phyloP scores from a whole-genome alignment of 1,284 basidiomycete species.

The Megacollybia platyphylla region DNA sequence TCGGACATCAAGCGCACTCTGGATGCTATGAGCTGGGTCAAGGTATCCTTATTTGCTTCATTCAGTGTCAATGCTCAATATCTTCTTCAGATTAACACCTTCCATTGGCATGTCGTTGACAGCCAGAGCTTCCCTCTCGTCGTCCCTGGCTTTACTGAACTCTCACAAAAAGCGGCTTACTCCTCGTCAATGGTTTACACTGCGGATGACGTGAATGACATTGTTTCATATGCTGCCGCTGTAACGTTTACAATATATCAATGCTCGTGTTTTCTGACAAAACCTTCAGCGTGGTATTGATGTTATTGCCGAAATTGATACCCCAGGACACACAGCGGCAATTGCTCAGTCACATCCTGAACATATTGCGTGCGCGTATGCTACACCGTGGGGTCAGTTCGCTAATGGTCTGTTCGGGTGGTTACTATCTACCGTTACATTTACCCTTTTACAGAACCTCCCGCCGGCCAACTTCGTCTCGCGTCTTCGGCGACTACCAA shows the following conservation, averaged over 20 bases:
- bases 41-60: constrained; percentile 29
- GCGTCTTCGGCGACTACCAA: constrained; percentile 30
- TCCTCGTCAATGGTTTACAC: constrained; percentile 44
- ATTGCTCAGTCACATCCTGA: constrained; percentile 61
- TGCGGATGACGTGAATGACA: constrained; percentile 41
- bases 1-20: constrained; percentile 60
- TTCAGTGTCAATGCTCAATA: neutral
- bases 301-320: constrained; percentile 68
- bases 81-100: constrained; percentile 41
- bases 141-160: constrained; percentile 47
- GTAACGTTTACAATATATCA: constrained; percentile 23
- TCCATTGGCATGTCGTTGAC: constrained; percentile 78
- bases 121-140: constrained; percentile 68
- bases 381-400: constrained; percentile 49
- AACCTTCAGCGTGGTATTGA: constrained; percentile 60
- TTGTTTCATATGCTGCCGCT: constrained; percentile 62
- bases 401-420: constrained; percentile 31
- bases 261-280: constrained; percentile 1
- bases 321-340: constrained; percentile 69
- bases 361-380: constrained; percentile 58
- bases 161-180: constrained; percentile 65
- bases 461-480: constrained; percentile 71
- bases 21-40: constrained; percentile 80
- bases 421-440: too few species aligned
- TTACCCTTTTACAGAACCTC: constrained; percentile 38